Evolutionary conservation across 352 stramenopile genomes (phyloP).

Genomic region (Globisporangium heterothallicum): DNA sequence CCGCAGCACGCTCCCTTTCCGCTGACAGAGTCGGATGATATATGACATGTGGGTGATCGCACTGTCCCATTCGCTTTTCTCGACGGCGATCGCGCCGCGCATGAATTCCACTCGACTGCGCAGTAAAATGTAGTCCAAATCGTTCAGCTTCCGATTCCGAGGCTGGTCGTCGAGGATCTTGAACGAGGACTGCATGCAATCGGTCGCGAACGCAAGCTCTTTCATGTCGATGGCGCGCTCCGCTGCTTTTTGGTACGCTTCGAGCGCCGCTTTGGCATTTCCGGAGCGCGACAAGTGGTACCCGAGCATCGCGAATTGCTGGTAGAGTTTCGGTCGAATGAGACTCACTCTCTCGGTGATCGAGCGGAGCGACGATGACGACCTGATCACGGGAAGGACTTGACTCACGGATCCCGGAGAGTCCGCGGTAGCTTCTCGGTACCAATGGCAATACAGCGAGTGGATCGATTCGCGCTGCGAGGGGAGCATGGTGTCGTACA

Average conservation of each 20-base stretch:
- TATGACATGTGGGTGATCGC: conserved; percentile 62
- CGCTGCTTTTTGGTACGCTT: conserved; percentile 54
- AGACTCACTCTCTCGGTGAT: neutral
- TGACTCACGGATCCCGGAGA: neutral
- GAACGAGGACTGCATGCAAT: conserved; percentile 73
- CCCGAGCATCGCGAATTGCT: conserved; percentile 55
- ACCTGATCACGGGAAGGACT: neutral
- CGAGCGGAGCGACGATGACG: neutral
- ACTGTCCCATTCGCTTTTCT: conserved; percentile 62
- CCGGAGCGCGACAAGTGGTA: conserved; percentile 60
- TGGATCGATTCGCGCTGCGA: conserved; percentile 66
- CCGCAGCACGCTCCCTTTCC: conserved; percentile 51
- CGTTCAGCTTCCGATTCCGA: conserved; percentile 33
- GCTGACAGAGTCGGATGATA: conserved; percentile 55
- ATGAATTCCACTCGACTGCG: conserved; percentile 74
- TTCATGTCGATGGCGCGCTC: conserved; percentile 51
- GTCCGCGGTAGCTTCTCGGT: conserved; percentile 23
- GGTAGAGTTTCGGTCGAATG: conserved; percentile 20
- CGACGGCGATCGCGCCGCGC: conserved; percentile 55
- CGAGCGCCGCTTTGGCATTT: conserved; percentile 45
- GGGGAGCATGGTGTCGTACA: conserved; percentile 62
- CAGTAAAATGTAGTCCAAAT: conserved; percentile 56
- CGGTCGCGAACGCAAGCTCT: conserved; percentile 59
- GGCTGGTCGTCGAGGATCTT: conserved; percentile 52
- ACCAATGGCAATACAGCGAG: conserved; percentile 51